phyloP scores from a whole-genome alignment of 139 green algal species.

The Haematococcus lacustris region DNA sequence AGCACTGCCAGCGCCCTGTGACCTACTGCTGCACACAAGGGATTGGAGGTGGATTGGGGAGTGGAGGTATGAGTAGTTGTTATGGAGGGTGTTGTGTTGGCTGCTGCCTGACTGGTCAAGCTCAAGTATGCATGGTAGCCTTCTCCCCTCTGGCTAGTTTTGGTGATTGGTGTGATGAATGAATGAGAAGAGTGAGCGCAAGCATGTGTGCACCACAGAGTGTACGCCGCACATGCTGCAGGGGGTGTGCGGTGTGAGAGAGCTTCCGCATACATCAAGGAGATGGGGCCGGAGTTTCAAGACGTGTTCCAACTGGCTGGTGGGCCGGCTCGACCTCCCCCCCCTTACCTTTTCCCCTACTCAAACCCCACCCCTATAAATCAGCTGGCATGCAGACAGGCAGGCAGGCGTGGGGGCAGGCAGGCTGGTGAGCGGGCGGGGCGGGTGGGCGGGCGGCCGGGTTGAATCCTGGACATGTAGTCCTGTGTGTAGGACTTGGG shows the following conservation, averaged over 20 bases:
- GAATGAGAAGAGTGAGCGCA: too few relatives aligned
- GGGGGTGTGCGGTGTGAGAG: slow-evolving; percentile 78
- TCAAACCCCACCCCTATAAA: background rate
- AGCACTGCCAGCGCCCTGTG: background rate
- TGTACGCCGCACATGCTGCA: slow-evolving; percentile 33
- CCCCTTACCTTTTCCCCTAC: background rate
- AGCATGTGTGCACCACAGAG: background rate
- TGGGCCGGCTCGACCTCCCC: slow-evolving; percentile 1
- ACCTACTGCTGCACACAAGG: background rate
- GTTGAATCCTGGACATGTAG: too few relatives aligned
- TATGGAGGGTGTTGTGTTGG: too few relatives aligned
- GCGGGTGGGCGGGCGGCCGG: too few relatives aligned
- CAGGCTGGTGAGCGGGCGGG: background rate
- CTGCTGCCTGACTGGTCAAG: background rate
- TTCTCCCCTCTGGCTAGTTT: too few relatives aligned
- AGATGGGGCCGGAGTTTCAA: slow-evolving; percentile 48
- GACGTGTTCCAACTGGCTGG: slow-evolving; percentile 62
- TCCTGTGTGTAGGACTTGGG: too few relatives aligned
- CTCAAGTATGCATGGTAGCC: background rate
- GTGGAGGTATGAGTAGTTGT: too few relatives aligned
- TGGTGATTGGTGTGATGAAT: too few relatives aligned
- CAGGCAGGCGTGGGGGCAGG: too few relatives aligned
- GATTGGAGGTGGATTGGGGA: background rate
- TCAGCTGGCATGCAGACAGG: background rate
- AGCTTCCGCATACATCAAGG: slow-evolving; percentile 58